Percentiles rank a stretch among this genome's conserved stretches.
phyloP scores from a whole-genome alignment of 2,329 filamentous ascomycete species.

The Lachnellula arida region DNA sequence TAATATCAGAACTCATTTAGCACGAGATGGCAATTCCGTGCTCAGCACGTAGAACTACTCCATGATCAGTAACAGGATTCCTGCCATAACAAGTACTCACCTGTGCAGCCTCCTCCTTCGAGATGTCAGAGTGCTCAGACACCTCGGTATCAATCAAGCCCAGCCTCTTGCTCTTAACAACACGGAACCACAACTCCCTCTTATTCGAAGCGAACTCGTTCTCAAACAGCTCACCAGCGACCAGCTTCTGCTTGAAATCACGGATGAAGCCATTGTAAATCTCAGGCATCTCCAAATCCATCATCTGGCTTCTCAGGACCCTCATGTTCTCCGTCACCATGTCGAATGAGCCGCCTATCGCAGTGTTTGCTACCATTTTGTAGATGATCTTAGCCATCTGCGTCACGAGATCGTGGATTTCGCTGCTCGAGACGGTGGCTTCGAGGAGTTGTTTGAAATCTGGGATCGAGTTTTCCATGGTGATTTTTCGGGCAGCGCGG shows the following conservation, averaged over 20 bases:
- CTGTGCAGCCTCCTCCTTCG: conserved; percentile 64
- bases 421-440: conserved; percentile 52
- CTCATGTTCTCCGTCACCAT: conserved; percentile 71
- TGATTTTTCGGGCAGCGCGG: conserved; percentile 43
- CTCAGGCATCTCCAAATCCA: conserved; percentile 67
- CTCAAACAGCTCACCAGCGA: conserved; percentile 63
- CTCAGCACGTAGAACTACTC: not conserved
- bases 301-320: conserved; percentile 72
- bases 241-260: conserved; percentile 66
- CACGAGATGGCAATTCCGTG: not conserved
- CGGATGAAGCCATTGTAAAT: conserved; percentile 72
- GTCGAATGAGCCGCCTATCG: conserved; percentile 71
- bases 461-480: conserved; percentile 73
- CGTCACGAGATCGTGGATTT: conserved; percentile 62
- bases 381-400: conserved; percentile 73
- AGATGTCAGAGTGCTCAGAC: conserved; percentile 61
- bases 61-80: not conserved
- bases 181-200: conserved; percentile 78
- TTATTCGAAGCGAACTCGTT: conserved; percentile 51
- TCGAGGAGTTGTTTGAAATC: conserved; percentile 81
- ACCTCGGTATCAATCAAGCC: conserved; percentile 66
- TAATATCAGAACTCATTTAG: not conserved
- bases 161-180: conserved; percentile 59
- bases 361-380: conserved; percentile 63
- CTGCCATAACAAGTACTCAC: not conserved